phyloP scores from a whole-genome alignment of 2,329 filamentous ascomycete genomes.

The Fusarium sp. region DNA sequence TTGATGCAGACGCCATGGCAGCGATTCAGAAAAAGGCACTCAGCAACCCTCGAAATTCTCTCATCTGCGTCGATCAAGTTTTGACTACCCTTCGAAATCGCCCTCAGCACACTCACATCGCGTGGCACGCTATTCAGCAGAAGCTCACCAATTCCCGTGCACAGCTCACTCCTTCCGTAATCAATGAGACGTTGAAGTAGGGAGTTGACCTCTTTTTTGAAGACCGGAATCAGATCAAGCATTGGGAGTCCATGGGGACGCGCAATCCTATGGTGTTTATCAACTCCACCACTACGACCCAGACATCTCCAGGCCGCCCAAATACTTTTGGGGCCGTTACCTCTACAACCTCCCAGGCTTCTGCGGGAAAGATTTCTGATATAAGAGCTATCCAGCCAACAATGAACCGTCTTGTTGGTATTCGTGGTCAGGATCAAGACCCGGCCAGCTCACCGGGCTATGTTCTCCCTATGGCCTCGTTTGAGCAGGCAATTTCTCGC shows the following conservation, averaged over 20 bases:
- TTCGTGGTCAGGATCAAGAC: not conserved
- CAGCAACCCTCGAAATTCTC: not conserved
- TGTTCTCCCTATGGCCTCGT: not conserved
- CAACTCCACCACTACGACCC: not conserved
- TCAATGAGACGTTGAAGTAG: not conserved
- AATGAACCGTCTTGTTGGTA: constrained; percentile 7
- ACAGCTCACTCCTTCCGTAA: not conserved
- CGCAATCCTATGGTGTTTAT: not conserved
- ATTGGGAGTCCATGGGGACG: not conserved
- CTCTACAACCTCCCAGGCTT: not conserved
- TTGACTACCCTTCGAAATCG: not conserved
- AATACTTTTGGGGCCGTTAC: too few species aligned
- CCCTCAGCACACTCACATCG: not conserved
- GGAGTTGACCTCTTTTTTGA: not conserved
- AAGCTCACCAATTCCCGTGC: not conserved
- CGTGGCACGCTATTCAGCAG: not conserved
- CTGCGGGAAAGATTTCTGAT: too few species aligned
- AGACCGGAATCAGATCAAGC: not conserved
- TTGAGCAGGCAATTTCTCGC: not conserved
- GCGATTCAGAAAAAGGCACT: not conserved
- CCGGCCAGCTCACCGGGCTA: not conserved
- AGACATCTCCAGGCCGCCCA: not conserved
- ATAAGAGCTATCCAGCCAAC: not conserved
- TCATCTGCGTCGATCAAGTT: not conserved
- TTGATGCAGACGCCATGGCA: not conserved